Conservation (phyloP, 352 stramenopile species). For the Phytopythium litorale region DNA sequence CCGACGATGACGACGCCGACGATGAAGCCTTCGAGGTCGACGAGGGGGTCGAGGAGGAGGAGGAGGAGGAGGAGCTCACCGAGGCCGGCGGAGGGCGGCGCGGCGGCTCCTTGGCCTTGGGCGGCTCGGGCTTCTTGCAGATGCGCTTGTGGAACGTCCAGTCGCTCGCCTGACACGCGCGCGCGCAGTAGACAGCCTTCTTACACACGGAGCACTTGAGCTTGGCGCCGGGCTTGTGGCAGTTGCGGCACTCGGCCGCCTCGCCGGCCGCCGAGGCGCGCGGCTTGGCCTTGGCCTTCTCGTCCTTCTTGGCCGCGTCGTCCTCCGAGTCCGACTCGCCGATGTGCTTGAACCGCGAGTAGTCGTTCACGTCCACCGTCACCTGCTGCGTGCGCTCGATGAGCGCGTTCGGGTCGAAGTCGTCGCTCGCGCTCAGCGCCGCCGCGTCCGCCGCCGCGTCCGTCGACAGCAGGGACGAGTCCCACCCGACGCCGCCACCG, state of each 20-base stretch:
- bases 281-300: slow-evolving; percentile 6
- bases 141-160: slow-evolving; percentile 86
- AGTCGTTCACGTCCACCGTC: slow-evolving; percentile 77
- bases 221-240: slow-evolving; percentile 65
- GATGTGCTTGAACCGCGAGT: slow-evolving; percentile 85
- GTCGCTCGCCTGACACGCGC: slow-evolving; percentile 77
- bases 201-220: slow-evolving; percentile 88
- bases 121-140: slow-evolving; percentile 77
- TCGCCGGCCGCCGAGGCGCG: slow-evolving; percentile 9
- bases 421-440: slow-evolving; percentile 14
- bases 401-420: slow-evolving; percentile 35
- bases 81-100: slow-evolving; percentile 13
- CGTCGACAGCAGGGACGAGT: slow-evolving; percentile 1
- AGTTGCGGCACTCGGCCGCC: slow-evolving; percentile 60
- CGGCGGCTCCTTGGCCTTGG: slow-evolving; percentile 43
- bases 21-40: slow-evolving; percentile 7
- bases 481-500: slow-evolving; percentile 2
- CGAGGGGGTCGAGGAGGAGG: slow-evolving; percentile 1
- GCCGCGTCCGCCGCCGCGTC: slow-evolving; percentile 23
- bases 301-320: slow-evolving; percentile 17
- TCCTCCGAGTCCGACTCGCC: slow-evolving; percentile 45
- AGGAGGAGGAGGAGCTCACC: slow-evolving; percentile 1
- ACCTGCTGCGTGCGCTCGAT: slow-evolving; percentile 62
- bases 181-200: slow-evolving; percentile 79
- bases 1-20: slow-evolving; percentile 8